Evolutionary conservation across 148 eudicot species (phyloP), one percentile per base, ranked within the genome.

Genomic region (Oxyria digyna): DNA sequence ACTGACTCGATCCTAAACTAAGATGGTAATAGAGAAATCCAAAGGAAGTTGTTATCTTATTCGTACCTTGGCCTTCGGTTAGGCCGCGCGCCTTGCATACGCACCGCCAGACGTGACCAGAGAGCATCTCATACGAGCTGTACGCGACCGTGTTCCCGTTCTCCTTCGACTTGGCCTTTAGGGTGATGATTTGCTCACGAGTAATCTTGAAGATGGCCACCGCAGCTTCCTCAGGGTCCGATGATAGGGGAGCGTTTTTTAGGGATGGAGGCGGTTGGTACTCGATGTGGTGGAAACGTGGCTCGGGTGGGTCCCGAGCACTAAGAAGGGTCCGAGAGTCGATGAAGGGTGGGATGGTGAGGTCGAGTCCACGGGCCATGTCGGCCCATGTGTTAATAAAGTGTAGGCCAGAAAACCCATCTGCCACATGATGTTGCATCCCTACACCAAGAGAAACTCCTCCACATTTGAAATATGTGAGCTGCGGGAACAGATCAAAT

Each of bases 391-490:
- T 62, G n/a, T 52, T 71, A 15, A 73, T 6, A 8, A 81, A 78
- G 18, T 75, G 55, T 1, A 38, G 15, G 35, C 42, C 12, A 2
- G 73, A 62, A n/a, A 32, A 3, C 13, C 81, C 81, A 70, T 81
- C 81, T 0, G 48, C 70, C 1, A 63, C 66, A 27, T 71, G 77
- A 67, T 81, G 81, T 17, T 81, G 67, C 23, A 38, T 14, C 3
- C 66, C 75, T 0, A 78, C 17, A 0, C 84, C 81, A 8, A 78
- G 74, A 8, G 77, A 69, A 0, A 75, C 75, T 10, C 81, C 77
- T 0, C 84, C 84, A 21, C 84, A 81, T 3, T 52, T 63, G 46
- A 81, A 81, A 7, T 73, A 78, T 6, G 84, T 81, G 17, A 81
- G 24, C 48, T 81, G 80, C 23, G 52, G 20, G 32, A 38, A 20